Evolutionary conservation across 495 filamentous ascomycete genomes (phyloP), one percentile per base, ranked within the genome.

Genomic region (Haplographium delicatum): DNA sequence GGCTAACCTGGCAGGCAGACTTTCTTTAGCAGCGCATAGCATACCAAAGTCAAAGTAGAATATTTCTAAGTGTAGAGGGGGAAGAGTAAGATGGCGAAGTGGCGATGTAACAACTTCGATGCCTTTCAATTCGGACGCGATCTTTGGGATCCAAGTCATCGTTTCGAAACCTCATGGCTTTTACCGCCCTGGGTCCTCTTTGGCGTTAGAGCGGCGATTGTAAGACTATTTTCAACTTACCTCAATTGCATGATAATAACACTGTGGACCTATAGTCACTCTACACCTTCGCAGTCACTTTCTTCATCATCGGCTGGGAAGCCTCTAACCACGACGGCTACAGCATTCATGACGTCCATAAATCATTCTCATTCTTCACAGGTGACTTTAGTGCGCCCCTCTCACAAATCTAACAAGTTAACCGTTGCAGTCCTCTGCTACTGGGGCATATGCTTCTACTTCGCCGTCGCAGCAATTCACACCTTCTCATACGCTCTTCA

Each of bases 381-480:
- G 24, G 50, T 53, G n/a, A 44, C 45, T 18, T 43, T 24, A 22
- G 7, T 16, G 7, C 2, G 11, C 46, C 20, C 5, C 23, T 23
- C 24, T 18, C 15, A 44, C 20, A 11, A 33, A 13, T 3, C 19
- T 34, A 75, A 77, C 61, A 22, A 16, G 10, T 24, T 4, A 25
- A 8, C 23, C 4, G 4, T 10, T n/a, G 2, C 28, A 37, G 65
- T 86, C 42, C 71, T 78, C 30, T 85, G 82, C 4, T 91, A 85
- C 71, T 91, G 86, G 85, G 85, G 86, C 0, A 58, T 90, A 18
- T 82, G 73, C 16, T 91, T 91, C 69, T 94, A 93, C 71, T 83
- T 83, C 64, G 68, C 79, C 15, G 66, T 82, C 48, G 67, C 80
- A 0, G 68, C 79, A 3, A 39, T 79, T 18, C 88, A 94, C 68